Conservation (phyloP, 495 filamentous ascomycete genomes). For the Jackrogersella minutella region DNA sequence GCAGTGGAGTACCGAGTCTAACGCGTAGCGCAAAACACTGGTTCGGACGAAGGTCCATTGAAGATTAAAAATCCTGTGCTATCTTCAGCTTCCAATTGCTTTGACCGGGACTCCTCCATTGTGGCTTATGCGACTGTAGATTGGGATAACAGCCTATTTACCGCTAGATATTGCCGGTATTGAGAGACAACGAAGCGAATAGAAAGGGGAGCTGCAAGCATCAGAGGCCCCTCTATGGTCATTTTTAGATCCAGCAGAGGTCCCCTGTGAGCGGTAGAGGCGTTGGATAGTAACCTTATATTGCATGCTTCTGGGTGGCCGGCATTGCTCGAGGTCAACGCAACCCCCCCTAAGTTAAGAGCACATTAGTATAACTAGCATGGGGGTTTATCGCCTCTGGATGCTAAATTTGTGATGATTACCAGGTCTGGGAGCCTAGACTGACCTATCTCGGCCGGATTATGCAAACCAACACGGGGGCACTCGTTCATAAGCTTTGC, state of each 20-base stretch:
- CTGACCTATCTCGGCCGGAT: conserved; percentile 12
- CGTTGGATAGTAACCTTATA: conserved; percentile 29
- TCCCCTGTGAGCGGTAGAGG: conserved; percentile 18
- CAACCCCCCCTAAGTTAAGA: conserved; percentile 30
- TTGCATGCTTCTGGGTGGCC: conserved; percentile 27
- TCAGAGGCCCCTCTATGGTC: background rate
- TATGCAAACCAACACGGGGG: conserved; percentile 24
- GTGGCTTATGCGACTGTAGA: conserved; percentile 30
- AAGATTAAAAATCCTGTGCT: background rate
- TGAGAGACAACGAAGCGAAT: conserved; percentile 20
- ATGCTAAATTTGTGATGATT: conserved; percentile 6
- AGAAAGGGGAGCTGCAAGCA: conserved; percentile 10
- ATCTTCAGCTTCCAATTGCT: conserved; percentile 1
- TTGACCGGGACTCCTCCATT: conserved; percentile 20
- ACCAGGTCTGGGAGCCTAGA: conserved; percentile 16
- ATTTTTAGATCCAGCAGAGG: conserved; percentile 5
- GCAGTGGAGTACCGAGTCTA: conserved; percentile 28
- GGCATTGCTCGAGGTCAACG: conserved; percentile 32
- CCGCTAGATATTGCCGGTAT: conserved; percentile 32
- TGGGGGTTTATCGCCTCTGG: conserved; percentile 5
- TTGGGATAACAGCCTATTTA: conserved; percentile 40
- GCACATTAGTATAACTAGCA: conserved; percentile 5
- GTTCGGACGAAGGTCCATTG: conserved; percentile 2
- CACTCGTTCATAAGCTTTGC: conserved; percentile 24
- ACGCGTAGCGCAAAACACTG: conserved; percentile 10